Conservation (phyloP, 495 filamentous ascomycete genomes). For the Aspergillus taichungensis region DNA sequence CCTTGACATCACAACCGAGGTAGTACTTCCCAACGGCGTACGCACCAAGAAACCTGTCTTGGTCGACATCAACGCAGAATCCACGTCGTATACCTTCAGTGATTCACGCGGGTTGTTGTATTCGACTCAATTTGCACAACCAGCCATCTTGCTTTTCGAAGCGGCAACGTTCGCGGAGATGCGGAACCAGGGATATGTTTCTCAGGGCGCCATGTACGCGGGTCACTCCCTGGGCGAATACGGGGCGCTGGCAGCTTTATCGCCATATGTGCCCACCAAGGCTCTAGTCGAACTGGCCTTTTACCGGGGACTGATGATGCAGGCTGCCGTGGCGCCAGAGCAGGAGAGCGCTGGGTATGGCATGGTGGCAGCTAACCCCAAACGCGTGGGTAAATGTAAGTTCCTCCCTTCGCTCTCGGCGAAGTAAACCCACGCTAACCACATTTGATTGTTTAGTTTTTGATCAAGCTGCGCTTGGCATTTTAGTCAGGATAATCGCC, state of each 20-base stretch:
- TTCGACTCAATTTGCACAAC: slow-evolving; percentile 36
- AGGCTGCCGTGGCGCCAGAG: slow-evolving; percentile 24
- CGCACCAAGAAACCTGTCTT: slow-evolving; percentile 11
- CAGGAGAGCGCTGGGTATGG: slow-evolving; percentile 21
- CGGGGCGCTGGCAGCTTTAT: slow-evolving; percentile 22
- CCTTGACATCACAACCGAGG: slow-evolving; percentile 17
- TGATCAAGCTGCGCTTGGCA: slow-evolving; percentile 10
- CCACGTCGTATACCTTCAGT: slow-evolving; percentile 25
- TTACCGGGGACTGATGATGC: slow-evolving; percentile 36
- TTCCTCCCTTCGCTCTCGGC: not conserved
- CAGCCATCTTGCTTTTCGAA: slow-evolving; percentile 29
- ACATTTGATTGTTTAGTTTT: slow-evolving; percentile 6
- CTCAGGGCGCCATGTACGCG: slow-evolving; percentile 19
- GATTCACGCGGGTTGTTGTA: slow-evolving; percentile 26
- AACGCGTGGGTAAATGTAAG: slow-evolving; percentile 20
- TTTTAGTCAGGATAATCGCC: slow-evolving; percentile 16
- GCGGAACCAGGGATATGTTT: slow-evolving; percentile 19
- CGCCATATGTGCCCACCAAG: slow-evolving; percentile 18
- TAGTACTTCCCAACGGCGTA: slow-evolving; percentile 6
- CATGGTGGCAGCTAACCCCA: slow-evolving; percentile 35
- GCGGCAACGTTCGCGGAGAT: slow-evolving; percentile 25
- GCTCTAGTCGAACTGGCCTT: slow-evolving; percentile 25
- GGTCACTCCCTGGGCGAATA: slow-evolving; percentile 39
- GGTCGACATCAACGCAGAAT: slow-evolving; percentile 11
- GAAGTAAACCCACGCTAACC: not conserved